Evolutionary conservation across 179 eudicot species (phyloP).

Genomic region (Amaranthus tricolor): DNA sequence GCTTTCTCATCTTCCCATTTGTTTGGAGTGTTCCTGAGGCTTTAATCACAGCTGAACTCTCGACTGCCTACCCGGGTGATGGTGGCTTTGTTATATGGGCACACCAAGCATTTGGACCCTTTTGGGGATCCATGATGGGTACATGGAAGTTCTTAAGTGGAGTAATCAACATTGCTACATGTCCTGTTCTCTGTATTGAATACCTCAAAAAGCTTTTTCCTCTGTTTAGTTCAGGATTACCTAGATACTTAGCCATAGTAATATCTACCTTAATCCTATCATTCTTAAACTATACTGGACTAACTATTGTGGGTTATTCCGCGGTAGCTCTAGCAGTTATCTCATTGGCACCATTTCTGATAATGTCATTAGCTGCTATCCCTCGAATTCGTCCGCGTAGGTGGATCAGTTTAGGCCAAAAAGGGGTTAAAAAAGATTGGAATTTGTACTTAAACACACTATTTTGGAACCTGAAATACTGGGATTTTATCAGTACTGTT

Average conservation of each 20-base stretch:
- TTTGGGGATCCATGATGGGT: not conserved
- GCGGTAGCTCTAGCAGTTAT: conserved; percentile 51
- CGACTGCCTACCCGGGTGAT: not conserved
- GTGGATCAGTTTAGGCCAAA: conserved; percentile 54
- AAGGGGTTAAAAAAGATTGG: conserved; percentile 55
- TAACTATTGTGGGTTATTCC: conserved; percentile 56
- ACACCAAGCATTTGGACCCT: not conserved
- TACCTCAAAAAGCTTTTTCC: conserved; percentile 39
- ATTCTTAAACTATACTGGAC: conserved; percentile 55
- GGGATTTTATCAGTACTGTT: conserved; percentile 71
- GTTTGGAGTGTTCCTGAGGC: not conserved
- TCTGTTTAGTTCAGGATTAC: conserved; percentile 33
- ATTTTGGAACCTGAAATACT: conserved; percentile 70
- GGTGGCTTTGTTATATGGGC: not conserved
- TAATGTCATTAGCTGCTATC: conserved; percentile 56
- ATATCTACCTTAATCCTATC: conserved; percentile 42
- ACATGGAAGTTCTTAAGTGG: conserved; percentile 43
- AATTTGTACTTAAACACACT: conserved; percentile 56
- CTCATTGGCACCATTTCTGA: conserved; percentile 44
- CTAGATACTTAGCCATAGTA: conserved; percentile 36
- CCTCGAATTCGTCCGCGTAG: conserved; percentile 53
- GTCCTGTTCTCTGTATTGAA: conserved; percentile 42
- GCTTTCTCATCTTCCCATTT: not conserved
- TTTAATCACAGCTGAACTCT: not conserved
- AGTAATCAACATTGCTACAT: conserved; percentile 44